Conservation (phyloP, 257 asterid genomes). For the Mentha longifolia region DNA sequence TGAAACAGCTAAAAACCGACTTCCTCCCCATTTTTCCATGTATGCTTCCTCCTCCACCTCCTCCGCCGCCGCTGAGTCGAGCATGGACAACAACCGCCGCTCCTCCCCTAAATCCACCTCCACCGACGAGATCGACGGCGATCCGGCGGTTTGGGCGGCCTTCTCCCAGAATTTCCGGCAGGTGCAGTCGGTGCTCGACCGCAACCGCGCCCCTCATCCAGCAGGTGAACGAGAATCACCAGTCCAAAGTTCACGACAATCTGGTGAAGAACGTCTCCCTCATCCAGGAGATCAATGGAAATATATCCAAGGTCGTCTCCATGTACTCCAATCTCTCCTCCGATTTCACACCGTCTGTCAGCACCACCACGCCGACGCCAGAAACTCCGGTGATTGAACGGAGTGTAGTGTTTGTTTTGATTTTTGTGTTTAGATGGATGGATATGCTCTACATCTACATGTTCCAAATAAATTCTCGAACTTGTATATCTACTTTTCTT, state of each 20-base stretch:
- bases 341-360: constrained; percentile 51
- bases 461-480: neutral
- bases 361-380: constrained; percentile 23
- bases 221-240: constrained; percentile 83
- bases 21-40: constrained; percentile 8
- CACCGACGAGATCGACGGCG: constrained; percentile 38
- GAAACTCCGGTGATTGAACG: constrained; percentile 31
- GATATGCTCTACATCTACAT: too few species aligned
- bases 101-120: constrained; percentile 43
- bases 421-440: neutral
- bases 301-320: constrained; percentile 61
- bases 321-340: constrained; percentile 65
- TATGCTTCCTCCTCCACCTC: constrained; percentile 21
- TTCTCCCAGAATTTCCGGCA: constrained; percentile 59
- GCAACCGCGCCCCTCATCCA: constrained; percentile 68
- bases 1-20: neutral
- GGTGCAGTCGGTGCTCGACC: constrained; percentile 75
- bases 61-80: constrained; percentile 33
- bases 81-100: constrained; percentile 38
- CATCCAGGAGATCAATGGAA: constrained; percentile 75
- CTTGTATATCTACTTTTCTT: neutral
- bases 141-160: constrained; percentile 59
- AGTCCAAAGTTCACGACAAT: constrained; percentile 60
- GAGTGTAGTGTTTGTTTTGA: neutral
- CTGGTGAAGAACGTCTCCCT: constrained; percentile 66